Evolutionary conservation across 106 monocot species (phyloP), one percentile per base, ranked within the genome.

Genomic region (Dactylorhiza incarnata): DNA sequence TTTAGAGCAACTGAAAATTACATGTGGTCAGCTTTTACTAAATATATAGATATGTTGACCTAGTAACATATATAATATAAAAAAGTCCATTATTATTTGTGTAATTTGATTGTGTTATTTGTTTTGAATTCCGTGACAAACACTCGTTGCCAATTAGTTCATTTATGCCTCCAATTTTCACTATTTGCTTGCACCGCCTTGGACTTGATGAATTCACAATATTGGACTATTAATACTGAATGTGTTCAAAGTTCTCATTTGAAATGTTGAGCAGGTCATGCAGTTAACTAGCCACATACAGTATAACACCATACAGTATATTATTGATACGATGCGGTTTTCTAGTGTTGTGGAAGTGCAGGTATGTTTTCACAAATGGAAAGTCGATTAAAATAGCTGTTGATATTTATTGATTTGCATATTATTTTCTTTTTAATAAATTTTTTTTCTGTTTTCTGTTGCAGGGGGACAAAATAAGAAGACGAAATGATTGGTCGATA

Each of bases 301-400:
- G 49, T 89, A 82, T 72, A 87, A 87, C 55, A 84, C 76, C 68
- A 70, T 82, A 10, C 85, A 76, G 49, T 89, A 82, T 72, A 86
- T 93, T 73, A 25, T 86, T 73, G 89, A 89, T 43, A 85, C 92
- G n/a, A 76, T 89, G 49, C 81, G 73, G 53, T 73, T 66, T 47
- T 93, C 92, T 65, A 26, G 46, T 15, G 66, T 85, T 5, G 80
- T 93, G 7, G 92, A 93, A 90, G 82, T 90, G 45, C 87, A 90
- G 89, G 92, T 89, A 80, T 69, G 66, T 62, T 22, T 5, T 62
- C 2, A 22, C 37, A 54, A 4, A 14, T 20, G 58, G 58, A 59
- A 20, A 59, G 19, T 7, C 1, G 20, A 59, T n/a, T 22, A 58
- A 19, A 20, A 15, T 13, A 14, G 9, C 54, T 14, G 15, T 14